Evolutionary conservation across 768 basidiomycete species (phyloP), one percentile per base, ranked within the genome.

Genomic region (Leccinum subtestaceum): DNA sequence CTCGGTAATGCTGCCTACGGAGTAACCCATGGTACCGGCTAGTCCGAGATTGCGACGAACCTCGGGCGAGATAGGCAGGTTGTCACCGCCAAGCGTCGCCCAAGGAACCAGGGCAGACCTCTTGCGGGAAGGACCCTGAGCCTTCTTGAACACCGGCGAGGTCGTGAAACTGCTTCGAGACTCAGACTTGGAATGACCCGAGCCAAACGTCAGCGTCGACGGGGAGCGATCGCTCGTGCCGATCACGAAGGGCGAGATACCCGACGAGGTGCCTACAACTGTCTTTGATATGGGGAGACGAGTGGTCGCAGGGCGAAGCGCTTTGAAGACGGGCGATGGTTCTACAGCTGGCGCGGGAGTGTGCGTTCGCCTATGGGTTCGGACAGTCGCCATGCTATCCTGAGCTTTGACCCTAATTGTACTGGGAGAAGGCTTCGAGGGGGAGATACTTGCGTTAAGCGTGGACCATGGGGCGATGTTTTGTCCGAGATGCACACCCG

Each of bases 1-100:
- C 55, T 77, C 79, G 1, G 70, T 71, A 52, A 80, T 80, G 23
- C 80, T 80, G 4, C 76, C 77, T 51, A 81, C 76, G 0, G 82
- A 84, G 1, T 82, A 82, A 10, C 88, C 88, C 75, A 91, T 80
- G 0, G 88, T 90, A 0, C 87, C 88, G 13, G 76, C 74, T 72
- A 88, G 80, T 0, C 87, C 86, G 17, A 89, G 74, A n/a, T 76
- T 77, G 46, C 80, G 80, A 63, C 83, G 79, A 19, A 78, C 77
- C 55, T 84, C 81, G 0, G 77, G 79, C 5, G 79, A 73, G 21
- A 85, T 79, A 0, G 79, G 78, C 27, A 75, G 57, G 23, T 65
- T 73, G 62, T 65, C 34, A 64, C 67, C 52, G 12, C 63, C 49
- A 25, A 65, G 55, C 53, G 61, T 25, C 11, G 52, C 56, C 4